Conservation (phyloP, 1,284 basidiomycete species). For the Microstroma glucosiphilum region DNA sequence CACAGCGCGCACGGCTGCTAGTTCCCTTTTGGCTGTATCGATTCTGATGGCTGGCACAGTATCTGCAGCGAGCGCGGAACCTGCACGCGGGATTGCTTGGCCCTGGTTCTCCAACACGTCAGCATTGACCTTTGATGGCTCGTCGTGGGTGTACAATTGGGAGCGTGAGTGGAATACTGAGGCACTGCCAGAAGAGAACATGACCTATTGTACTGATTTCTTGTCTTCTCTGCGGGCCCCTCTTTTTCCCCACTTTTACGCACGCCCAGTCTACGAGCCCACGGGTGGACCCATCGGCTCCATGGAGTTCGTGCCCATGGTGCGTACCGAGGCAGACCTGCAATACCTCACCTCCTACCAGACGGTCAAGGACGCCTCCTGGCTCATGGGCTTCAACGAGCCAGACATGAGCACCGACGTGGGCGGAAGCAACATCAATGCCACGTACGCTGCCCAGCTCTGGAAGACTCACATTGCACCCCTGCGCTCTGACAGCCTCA, state of each 20-base stretch:
- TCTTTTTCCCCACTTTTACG: neutral
- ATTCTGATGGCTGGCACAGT: too few relatives aligned
- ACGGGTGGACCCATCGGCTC: neutral
- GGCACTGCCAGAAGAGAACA: too few relatives aligned
- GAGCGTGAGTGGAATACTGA: neutral
- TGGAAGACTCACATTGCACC: slow-evolving; percentile 13
- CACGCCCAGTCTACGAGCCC: neutral
- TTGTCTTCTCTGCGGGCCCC: neutral
- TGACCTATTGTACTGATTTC: too few relatives aligned
- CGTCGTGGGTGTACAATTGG: neutral
- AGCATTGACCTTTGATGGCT: neutral
- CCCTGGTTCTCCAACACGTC: neutral
- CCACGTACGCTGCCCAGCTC: neutral
- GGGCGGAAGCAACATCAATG: neutral
- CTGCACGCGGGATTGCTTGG: neutral
- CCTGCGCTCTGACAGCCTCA: slow-evolving; percentile 4
- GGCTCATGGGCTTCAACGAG: slow-evolving; percentile 4
- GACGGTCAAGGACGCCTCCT: neutral
- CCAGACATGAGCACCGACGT: neutral
- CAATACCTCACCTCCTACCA: neutral
- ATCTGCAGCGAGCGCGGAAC: neutral
- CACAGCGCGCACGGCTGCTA: too few relatives aligned
- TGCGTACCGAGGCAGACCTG: neutral
- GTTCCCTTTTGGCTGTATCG: too few relatives aligned
- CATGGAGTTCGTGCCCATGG: slow-evolving; percentile 1